Evolutionary conservation across 306 rosid genomes (phyloP), one percentile per base, ranked within the genome.

Genomic region (Luffa acutangula): DNA sequence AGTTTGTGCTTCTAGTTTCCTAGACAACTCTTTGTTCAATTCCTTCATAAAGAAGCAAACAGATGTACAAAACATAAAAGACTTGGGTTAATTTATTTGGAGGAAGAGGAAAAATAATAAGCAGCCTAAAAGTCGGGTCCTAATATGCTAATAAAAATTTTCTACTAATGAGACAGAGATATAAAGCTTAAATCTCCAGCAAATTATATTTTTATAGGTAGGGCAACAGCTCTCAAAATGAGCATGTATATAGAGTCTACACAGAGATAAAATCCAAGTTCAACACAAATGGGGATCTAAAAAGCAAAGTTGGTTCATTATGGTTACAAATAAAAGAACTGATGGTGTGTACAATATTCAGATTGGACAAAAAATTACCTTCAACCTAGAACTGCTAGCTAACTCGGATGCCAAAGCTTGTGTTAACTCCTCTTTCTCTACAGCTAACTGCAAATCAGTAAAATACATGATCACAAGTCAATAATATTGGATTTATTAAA

Each of bases 1-100:
- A 51, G 99, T 95, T 89, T 93, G 99, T 80, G 87, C 79, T 87
- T 96, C 98, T 49, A 96, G 97, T 78, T 96, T 93, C 69, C 85
- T 84, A 9, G 98, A 88, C 82, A 96, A 75, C 79, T 93, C 99
- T 81, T 86, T 88, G 89, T 96, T 93, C 83, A 91, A 82, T 81
- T 87, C 99, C 97, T 96, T 72, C 84, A 81, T 76, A 79, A 84
- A 80, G 15, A 78, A 83, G 41, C 58, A 45, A 17, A 59, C 52
- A 53, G n/a, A 53, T 34, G 46, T n/a, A 62, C 7, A 59, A 78
- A 78, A 60, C 53, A 77, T 77, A 41, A 42, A 25, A 77, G 69
- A 43, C 52, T 54, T 10, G 0, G 80, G 15, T 54, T 57, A 75
- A 75, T 70, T 70, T 45, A 5, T 11, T 21, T 70, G 37, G 39